Base-by-base conservation (phyloP, 768 basidiomycete genomes). In the Amanita molliuscula region DNA sequence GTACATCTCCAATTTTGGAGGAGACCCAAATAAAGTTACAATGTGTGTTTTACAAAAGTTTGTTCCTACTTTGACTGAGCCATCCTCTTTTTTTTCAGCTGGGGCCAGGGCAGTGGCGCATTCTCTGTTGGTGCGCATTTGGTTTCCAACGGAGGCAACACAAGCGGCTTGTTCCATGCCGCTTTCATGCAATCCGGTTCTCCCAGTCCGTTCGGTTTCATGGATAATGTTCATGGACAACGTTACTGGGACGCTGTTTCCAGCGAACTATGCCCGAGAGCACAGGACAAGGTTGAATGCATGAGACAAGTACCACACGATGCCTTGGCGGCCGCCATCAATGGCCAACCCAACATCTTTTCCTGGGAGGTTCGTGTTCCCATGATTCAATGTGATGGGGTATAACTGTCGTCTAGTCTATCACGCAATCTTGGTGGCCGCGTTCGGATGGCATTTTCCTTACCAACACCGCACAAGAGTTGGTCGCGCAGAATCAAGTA, bases 1-100 rank as follows among this genome's bases (percentile, higher is more conserved):
- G 44, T 65, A 81, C 56, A 76, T 80, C 49, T 54, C 56, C 33
- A 58, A 66, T 0, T 82, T 80, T 47, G 78, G 79, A 3, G 79
- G 80, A 8, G 75, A 81, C 55, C 67, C 71, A 1, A 37, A 44
- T 0, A 73, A 67, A 48, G 75, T 75, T 3, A 71, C 67, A 3
- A 65, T 73, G 69, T 72, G n/a, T 34, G 2, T 13, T 16, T 10
- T 20, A 37, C 62, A 26, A 15, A 44, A 11, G 16, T 16, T 18
- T 1, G 28, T n/a, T 13, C 18, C 15, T 9, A 18, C 16, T 40
- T 21, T n/a, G 26, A 41, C 4, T 31, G 0, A 31, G 31, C 31
- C 4, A 13, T 31, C 31, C 11, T 43, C 33, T 8, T 18, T 18
- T 11, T 23, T 18, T 11, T 23, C 34, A 68, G 67, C 26, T 72